A percentile compares a stretch with the other conserved stretches of the same genome.
Conservation (phyloP, 2,329 filamentous ascomycete genomes). For the Clarireedia hainanense region DNA sequence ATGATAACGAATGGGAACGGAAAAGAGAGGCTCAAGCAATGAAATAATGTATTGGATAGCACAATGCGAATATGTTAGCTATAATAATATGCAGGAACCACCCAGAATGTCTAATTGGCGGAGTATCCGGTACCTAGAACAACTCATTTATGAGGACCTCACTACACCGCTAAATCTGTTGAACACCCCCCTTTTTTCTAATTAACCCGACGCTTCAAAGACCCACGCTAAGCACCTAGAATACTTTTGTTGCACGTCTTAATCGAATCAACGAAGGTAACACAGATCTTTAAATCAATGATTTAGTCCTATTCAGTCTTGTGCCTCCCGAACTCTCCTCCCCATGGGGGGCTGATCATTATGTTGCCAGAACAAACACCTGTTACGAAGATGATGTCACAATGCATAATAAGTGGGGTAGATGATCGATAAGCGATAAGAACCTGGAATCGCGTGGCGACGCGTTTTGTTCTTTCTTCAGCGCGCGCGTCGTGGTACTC, state of each 20-base stretch:
- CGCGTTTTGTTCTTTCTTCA: neutral
- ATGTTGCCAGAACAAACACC: too few species aligned
- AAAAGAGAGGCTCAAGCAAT: neutral
- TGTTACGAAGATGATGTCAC: too few species aligned
- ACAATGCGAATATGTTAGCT: neutral
- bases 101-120: too few species aligned
- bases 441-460: neutral
- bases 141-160: neutral
- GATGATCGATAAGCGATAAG: neutral
- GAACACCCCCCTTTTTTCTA: neutral
- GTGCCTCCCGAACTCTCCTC: too few species aligned
- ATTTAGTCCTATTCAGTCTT: too few species aligned
- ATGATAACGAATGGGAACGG: neutral
- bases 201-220: neutral
- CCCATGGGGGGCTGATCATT: too few species aligned
- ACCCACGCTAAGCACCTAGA: neutral
- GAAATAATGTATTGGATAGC: neutral
- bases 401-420: neutral
- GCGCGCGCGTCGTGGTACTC: neutral
- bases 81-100: neutral
- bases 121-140: too few species aligned
- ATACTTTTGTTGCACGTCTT: constrained; percentile 5
- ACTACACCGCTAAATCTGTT: neutral
- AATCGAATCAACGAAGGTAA: neutral
- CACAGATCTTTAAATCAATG: neutral